A percentile compares a stretch with the other conserved stretches of the same genome.
phyloP scores from a whole-genome alignment of 345 rosid species.

The Punica granatum region DNA sequence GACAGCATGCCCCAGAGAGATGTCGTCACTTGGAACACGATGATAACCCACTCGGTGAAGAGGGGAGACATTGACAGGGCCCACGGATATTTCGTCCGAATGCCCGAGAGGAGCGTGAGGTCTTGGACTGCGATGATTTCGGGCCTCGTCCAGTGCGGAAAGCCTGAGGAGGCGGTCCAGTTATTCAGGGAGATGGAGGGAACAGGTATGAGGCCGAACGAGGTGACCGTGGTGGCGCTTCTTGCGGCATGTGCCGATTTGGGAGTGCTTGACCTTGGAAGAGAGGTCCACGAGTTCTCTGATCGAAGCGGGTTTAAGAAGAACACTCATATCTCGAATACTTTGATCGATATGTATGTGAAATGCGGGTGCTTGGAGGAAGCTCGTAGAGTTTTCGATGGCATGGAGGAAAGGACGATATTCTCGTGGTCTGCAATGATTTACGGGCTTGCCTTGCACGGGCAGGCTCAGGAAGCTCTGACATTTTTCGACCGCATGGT shows the following conservation, averaged over 20 bases:
- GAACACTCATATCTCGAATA: slow-evolving; percentile 36
- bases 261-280: slow-evolving; percentile 57
- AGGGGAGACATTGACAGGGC: slow-evolving; percentile 77
- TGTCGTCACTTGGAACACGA: slow-evolving; percentile 70
- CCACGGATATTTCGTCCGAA: slow-evolving; percentile 47
- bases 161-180: slow-evolving; percentile 40
- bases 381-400: slow-evolving; percentile 44
- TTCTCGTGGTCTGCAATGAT: slow-evolving; percentile 79
- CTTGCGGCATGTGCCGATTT: slow-evolving; percentile 69
- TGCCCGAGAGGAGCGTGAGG: slow-evolving; percentile 63
- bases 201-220: slow-evolving; percentile 49
- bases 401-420: slow-evolving; percentile 37
- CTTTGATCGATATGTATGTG: slow-evolving; percentile 74
- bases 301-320: slow-evolving; percentile 29
- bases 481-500: slow-evolving; percentile 54
- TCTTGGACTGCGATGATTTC: slow-evolving; percentile 73
- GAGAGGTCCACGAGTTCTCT: slow-evolving; percentile 40
- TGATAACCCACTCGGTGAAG: slow-evolving; percentile 56
- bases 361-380: slow-evolving; percentile 54
- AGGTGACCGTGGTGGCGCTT: slow-evolving; percentile 47
- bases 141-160: slow-evolving; percentile 61
- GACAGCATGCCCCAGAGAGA: slow-evolving; percentile 63
- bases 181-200: slow-evolving; percentile 42
- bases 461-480: slow-evolving; percentile 53
- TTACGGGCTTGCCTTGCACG: slow-evolving; percentile 66